These are phyloP conservation scores for Maudiozyma barnettii DNA, from an alignment of 805 yeast genomes.

Conservation along the genomic window DNA sequence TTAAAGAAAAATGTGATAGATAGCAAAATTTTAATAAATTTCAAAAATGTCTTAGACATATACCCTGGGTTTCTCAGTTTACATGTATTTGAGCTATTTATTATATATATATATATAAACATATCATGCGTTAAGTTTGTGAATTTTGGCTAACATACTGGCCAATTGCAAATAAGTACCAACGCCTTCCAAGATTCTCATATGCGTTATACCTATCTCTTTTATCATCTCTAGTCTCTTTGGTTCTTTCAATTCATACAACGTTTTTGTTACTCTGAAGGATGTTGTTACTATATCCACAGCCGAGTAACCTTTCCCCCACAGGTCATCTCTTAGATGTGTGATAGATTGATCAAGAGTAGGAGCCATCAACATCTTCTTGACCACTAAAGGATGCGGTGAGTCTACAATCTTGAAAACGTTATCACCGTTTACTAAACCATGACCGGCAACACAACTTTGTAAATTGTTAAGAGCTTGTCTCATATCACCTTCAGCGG, in stretches of 20 bases:
- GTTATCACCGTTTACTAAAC: slow-evolving; percentile 79
- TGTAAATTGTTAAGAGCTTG: slow-evolving; percentile 94
- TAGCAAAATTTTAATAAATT: no score
- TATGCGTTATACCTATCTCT: slow-evolving; percentile 83
- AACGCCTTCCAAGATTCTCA: slow-evolving; percentile 91
- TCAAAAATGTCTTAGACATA: no score
- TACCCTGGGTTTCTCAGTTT: background rate
- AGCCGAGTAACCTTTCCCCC: slow-evolving; percentile 89
- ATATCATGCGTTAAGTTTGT: slow-evolving; percentile 11
- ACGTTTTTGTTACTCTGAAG: slow-evolving; percentile 75
- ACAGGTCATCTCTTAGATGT: slow-evolving; percentile 50
- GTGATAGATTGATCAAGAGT: slow-evolving; percentile 58
- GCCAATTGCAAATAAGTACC: slow-evolving; percentile 77
- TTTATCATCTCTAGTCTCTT: slow-evolving; percentile 66
- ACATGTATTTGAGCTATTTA: background rate
- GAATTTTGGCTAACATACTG: slow-evolving; percentile 61
- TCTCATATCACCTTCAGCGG: slow-evolving; percentile 98
- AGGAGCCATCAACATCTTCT: slow-evolving; percentile 50
- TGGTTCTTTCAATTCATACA: slow-evolving; percentile 59
- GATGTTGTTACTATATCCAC: slow-evolving; percentile 87
- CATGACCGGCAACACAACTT: slow-evolving; percentile 90
- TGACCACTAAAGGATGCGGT: slow-evolving; percentile 86
- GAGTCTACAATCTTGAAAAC: slow-evolving; percentile 93
- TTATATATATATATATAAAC: background rate
- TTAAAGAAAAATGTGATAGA: background rate